These are phyloP conservation scores for Carex myosuroides DNA, from an alignment of 176 grass and related monocot genomes.

Conservation along the genomic window DNA sequence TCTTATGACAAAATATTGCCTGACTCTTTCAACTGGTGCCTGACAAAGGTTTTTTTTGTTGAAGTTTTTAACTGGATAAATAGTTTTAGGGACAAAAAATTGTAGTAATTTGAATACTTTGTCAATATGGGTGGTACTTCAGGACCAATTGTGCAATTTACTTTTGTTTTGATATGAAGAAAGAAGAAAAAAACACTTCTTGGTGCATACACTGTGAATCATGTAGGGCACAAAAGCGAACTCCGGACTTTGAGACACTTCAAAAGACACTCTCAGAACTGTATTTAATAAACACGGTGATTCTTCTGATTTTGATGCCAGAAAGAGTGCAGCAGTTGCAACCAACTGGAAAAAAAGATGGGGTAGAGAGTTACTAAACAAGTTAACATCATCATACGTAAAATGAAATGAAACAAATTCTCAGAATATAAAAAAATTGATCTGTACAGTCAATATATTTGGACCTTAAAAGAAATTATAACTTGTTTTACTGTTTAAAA, in stretches of 20 bases:
- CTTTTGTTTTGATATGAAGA: slow-evolving; percentile 4
- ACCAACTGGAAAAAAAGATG: slow-evolving; percentile 48
- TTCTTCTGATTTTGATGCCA: slow-evolving; percentile 76
- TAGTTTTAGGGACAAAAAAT: neutral
- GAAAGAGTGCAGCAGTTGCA: slow-evolving; percentile 75
- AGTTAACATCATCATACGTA: slow-evolving; percentile 3
- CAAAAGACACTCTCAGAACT: slow-evolving; percentile 65
- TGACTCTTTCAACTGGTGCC: neutral
- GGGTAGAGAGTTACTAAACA: neutral
- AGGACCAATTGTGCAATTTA: neutral
- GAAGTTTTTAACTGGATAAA: neutral
- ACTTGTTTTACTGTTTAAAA: neutral
- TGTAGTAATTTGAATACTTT: neutral
- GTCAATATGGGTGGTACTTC: neutral
- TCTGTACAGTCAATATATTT: neutral
- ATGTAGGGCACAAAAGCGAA: slow-evolving; percentile 51
- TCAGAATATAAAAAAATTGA: neutral
- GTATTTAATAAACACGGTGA: slow-evolving; percentile 64
- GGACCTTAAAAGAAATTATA: neutral
- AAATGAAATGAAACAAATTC: neutral
- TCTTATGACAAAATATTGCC: neutral
- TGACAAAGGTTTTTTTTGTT: neutral
- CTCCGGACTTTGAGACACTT: slow-evolving; percentile 65
- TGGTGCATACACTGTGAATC: slow-evolving; percentile 43
- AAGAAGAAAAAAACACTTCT: neutral